Evolutionary conservation across 768 basidiomycete genomes (phyloP).

Genomic region (Boletellus emodensis): DNA sequence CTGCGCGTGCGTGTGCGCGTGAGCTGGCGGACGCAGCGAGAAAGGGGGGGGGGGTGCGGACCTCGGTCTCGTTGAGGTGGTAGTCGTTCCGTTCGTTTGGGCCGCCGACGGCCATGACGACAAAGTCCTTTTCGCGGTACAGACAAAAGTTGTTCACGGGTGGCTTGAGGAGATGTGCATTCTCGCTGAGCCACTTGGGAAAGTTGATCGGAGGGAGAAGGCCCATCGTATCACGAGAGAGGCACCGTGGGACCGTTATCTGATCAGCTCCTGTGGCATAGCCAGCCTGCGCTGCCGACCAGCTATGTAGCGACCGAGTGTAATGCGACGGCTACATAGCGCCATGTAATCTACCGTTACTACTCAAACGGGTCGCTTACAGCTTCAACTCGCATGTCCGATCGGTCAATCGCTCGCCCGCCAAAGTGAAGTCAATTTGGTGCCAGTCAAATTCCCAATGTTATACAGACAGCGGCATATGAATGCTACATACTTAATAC

Average conservation of each 20-base stretch:
- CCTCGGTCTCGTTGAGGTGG: conserved; percentile 94
- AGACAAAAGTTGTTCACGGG: conserved; percentile 92
- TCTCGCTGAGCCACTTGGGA: conserved; percentile 81
- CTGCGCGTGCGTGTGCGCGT: conserved; percentile 33
- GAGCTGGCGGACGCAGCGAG: background rate
- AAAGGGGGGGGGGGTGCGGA: conserved; percentile 27
- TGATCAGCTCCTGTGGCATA: too few species aligned
- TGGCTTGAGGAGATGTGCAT: conserved; percentile 74
- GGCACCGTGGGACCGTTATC: background rate
- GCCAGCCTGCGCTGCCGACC: too few species aligned
- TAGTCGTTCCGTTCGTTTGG: conserved; percentile 94
- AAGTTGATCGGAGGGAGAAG: conserved; percentile 84
- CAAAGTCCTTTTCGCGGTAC: conserved; percentile 78
- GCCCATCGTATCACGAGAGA: conserved; percentile 46
- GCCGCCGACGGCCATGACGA: conserved; percentile 95
- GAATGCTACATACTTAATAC: too few species aligned
- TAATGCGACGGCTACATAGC: too few species aligned
- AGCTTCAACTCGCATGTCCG: too few species aligned
- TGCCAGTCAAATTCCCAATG: too few species aligned
- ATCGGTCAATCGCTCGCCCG: too few species aligned
- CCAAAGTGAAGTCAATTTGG: too few species aligned
- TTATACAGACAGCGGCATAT: too few species aligned
- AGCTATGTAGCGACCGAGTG: too few species aligned
- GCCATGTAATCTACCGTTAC: too few species aligned
- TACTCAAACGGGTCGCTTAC: too few species aligned